Evolutionary conservation across 2,329 filamentous ascomycete genomes (phyloP).

Genomic region (Ascochyta viciae-villosae): DNA sequence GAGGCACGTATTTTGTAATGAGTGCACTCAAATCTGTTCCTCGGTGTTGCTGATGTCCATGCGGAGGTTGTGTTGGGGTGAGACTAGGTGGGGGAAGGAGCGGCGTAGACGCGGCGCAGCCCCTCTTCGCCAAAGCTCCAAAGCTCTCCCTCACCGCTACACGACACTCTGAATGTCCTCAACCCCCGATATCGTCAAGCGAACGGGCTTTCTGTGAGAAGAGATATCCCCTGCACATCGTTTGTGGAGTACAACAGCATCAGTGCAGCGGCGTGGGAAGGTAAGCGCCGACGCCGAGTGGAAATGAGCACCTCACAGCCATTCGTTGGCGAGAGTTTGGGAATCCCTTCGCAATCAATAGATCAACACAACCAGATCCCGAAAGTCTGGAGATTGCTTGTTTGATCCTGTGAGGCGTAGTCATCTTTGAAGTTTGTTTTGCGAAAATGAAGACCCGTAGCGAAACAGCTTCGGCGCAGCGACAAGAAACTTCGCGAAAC

Average conservation of each 20-base stretch:
- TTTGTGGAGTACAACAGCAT: neutral
- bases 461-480: conserved; percentile 5
- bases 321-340: conserved; percentile 2
- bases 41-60: neutral
- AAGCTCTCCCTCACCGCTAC: conserved; percentile 2
- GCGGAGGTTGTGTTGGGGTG: neutral
- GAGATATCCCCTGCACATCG: neutral
- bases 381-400: conserved; percentile 5
- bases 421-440: neutral
- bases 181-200: neutral
- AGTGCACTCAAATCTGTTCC: no score
- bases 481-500: neutral
- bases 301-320: conserved; percentile 6
- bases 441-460: neutral
- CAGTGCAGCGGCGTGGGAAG: neutral
- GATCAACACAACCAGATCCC: neutral
- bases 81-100: neutral
- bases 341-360: neutral
- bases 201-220: neutral
- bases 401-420: conserved; percentile 9
- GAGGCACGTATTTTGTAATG: neutral
- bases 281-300: conserved; percentile 2
- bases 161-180: neutral
- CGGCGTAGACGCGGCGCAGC: neutral
- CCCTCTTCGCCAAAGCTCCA: neutral